phyloP scores from a whole-genome alignment of 2,329 filamentous ascomycete species.

The Pestalotiopsis fici region DNA sequence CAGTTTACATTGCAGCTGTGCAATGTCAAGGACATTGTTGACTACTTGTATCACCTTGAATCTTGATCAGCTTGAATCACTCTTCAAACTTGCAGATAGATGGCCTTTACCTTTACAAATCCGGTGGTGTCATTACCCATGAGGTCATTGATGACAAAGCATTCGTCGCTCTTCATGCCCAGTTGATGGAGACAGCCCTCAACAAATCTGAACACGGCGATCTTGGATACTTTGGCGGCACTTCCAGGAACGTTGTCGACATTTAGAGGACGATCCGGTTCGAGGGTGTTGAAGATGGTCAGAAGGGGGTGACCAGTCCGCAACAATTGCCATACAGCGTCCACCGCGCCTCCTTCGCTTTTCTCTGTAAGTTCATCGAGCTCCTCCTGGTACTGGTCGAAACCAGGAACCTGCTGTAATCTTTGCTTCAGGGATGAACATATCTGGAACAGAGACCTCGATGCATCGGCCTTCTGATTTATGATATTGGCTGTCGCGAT shows the following conservation, averaged over 20 bases:
- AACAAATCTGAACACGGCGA: slow-evolving; percentile 89
- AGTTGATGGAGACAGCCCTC: slow-evolving; percentile 85
- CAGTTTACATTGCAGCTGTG: slow-evolving; percentile 77
- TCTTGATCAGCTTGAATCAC: not conserved
- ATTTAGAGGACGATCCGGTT: slow-evolving; percentile 67
- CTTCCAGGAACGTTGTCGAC: slow-evolving; percentile 61
- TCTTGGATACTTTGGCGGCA: slow-evolving; percentile 79
- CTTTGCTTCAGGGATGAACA: slow-evolving; percentile 84
- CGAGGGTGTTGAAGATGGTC: slow-evolving; percentile 83
- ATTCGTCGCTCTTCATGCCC: slow-evolving; percentile 76
- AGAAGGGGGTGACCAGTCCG: slow-evolving; percentile 82
- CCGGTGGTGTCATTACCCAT: slow-evolving; percentile 95
- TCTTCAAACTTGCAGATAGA: not conserved
- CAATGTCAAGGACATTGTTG: slow-evolving; percentile 85
- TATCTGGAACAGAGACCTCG: slow-evolving; percentile 91
- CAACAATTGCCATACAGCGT: slow-evolving; percentile 86
- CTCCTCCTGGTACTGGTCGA: slow-evolving; percentile 72
- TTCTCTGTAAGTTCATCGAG: slow-evolving; percentile 67
- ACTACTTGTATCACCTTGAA: slow-evolving; percentile 82
- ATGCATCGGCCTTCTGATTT: slow-evolving; percentile 93
- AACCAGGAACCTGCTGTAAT: slow-evolving; percentile 79
- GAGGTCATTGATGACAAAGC: slow-evolving; percentile 89
- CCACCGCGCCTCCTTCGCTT: slow-evolving; percentile 75
- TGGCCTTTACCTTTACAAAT: slow-evolving; percentile 77
- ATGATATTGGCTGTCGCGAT: slow-evolving; percentile 90